phyloP scores from a whole-genome alignment of 345 rosid genomes.

The Camelina laxa region DNA sequence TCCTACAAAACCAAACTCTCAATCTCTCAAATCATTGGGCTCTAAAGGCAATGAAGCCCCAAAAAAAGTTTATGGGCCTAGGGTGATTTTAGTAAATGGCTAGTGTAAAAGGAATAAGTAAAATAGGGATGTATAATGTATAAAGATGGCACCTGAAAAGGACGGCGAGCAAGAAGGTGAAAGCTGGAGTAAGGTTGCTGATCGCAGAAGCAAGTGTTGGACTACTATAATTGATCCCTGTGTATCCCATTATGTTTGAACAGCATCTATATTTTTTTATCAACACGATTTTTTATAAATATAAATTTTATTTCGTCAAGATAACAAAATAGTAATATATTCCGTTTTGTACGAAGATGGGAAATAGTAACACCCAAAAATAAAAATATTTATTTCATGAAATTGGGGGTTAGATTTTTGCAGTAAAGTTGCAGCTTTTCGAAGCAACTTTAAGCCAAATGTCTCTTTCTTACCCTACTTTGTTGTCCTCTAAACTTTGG shows the following conservation, averaged over 20 bases:
- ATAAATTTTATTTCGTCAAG: not conserved
- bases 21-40: not conserved
- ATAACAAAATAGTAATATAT: not conserved
- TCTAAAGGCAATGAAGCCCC: constrained; percentile 3
- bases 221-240: constrained; percentile 81
- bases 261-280: constrained; percentile 56
- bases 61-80: not conserved
- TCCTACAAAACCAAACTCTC: constrained; percentile 45
- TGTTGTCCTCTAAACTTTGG: not conserved
- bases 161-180: constrained; percentile 87
- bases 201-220: constrained; percentile 96
- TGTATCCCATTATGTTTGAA: constrained; percentile 82
- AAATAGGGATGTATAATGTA: not conserved
- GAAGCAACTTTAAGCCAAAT: constrained; percentile 33
- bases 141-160: constrained; percentile 62
- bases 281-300: not conserved
- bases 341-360: constrained; percentile 12
- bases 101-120: constrained; percentile 24
- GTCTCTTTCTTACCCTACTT: constrained; percentile 9
- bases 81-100: constrained; percentile 29
- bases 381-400: not conserved
- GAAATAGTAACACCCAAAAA: not conserved
- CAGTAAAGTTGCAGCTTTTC: constrained; percentile 40
- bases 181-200: constrained; percentile 95
- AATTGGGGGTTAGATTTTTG: constrained; percentile 12